Percentiles rank a stretch among this genome's conserved stretches.
These are phyloP conservation scores for Dactylella cylindrospora DNA, from an alignment of 2,329 filamentous ascomycete genomes.

Conservation along the genomic window DNA sequence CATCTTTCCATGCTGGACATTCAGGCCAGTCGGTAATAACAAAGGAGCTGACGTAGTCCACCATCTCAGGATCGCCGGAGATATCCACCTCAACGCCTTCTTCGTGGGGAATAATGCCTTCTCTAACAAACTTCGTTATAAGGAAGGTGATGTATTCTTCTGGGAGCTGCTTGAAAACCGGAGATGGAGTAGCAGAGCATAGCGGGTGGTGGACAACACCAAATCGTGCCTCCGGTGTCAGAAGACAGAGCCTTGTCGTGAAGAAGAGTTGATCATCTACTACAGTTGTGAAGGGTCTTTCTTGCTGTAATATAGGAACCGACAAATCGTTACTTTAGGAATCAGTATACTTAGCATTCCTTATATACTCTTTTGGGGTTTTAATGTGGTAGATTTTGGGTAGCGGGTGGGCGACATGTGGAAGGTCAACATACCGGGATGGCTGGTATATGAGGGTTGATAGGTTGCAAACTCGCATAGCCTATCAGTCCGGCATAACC, in stretches of 20 bases:
- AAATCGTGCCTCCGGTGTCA: conserved; percentile 14
- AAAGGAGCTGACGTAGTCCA: neutral
- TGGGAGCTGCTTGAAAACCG: conserved; percentile 13
- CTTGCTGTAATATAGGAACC: conserved; percentile 6
- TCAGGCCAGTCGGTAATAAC: conserved; percentile 14
- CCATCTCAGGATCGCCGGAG: neutral
- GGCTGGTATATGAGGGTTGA: neutral
- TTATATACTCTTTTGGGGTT: no score
- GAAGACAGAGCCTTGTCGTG: conserved; percentile 5
- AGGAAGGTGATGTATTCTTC: neutral
- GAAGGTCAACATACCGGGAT: neutral
- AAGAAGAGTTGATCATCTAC: conserved; percentile 27
- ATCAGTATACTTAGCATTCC: no score
- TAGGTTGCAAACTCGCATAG: neutral
- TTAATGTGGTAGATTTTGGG: neutral
- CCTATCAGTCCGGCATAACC: conserved; percentile 18
- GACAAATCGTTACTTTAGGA: neutral
- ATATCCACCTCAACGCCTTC: neutral
- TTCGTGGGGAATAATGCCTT: neutral
- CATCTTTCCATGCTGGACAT: conserved; percentile 16
- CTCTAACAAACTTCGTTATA: neutral
- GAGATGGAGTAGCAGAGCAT: conserved; percentile 10
- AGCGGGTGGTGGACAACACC: conserved; percentile 24
- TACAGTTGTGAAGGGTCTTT: conserved; percentile 13
- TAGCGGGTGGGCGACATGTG: conserved; percentile 1